Evolutionary conservation across 2,329 filamentous ascomycete species (phyloP).

Genomic region (Polychaeton citri): DNA sequence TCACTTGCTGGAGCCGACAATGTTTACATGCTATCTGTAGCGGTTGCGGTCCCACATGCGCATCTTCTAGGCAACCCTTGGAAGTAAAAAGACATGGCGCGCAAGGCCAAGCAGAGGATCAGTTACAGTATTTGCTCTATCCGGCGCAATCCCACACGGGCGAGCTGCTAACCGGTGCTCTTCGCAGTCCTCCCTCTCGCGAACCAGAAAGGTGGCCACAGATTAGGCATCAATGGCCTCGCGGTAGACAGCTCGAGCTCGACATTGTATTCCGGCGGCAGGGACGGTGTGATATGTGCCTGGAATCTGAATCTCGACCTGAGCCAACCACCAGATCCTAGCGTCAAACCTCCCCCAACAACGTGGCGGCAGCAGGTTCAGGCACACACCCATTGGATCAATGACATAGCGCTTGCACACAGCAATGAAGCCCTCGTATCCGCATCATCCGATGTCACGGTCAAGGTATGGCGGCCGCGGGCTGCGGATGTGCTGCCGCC

Average conservation of each 20-base stretch:
- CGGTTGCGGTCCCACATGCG: not conserved
- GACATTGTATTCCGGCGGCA: slow-evolving; percentile 86
- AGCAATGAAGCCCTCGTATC: slow-evolving; percentile 70
- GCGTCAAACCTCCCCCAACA: slow-evolving; percentile 27
- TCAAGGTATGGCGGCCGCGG: slow-evolving; percentile 79
- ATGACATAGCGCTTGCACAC: slow-evolving; percentile 73
- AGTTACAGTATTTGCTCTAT: slow-evolving; percentile 31
- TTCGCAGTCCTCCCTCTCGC: slow-evolving; percentile 56
- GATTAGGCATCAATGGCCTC: slow-evolving; percentile 88
- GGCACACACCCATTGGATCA: slow-evolving; percentile 93
- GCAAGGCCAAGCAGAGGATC: slow-evolving; percentile 40
- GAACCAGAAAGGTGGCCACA: slow-evolving; percentile 63
- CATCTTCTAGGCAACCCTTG: not conserved
- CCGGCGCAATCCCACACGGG: slow-evolving; percentile 3
- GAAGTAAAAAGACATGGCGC: slow-evolving; percentile 26
- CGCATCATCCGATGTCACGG: slow-evolving; percentile 83
- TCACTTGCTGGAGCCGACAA: not conserved
- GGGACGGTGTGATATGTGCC: slow-evolving; percentile 89
- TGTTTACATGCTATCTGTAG: not conserved
- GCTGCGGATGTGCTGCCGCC: slow-evolving; percentile 51
- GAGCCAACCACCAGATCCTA: slow-evolving; percentile 1
- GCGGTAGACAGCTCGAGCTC: slow-evolving; percentile 72
- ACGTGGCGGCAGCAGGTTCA: slow-evolving; percentile 51
- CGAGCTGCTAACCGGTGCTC: slow-evolving; percentile 5
- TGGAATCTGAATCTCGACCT: slow-evolving; percentile 78